Evolutionary conservation across 192 early-diverging fungal species (phyloP).

Genomic region (Oehlia diaphana): DNA sequence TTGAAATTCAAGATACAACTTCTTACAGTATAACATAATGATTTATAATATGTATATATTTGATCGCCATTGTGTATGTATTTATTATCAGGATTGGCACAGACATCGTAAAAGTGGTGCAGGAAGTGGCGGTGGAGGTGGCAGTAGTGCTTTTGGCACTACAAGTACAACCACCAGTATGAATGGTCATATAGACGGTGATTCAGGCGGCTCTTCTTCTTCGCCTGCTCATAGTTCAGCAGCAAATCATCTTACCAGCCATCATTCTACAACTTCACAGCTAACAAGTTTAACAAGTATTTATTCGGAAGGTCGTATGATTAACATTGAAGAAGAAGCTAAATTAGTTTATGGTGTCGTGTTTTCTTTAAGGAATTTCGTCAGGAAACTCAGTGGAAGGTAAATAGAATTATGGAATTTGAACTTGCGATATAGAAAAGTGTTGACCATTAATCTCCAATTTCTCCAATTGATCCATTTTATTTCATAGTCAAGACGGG

Average conservation of each 20-base stretch:
- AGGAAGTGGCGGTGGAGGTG: conserved; percentile 29
- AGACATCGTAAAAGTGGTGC: conserved; percentile 39
- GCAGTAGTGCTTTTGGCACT: conserved; percentile 33
- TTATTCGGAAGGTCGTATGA: conserved; percentile 48
- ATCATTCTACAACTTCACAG: conserved; percentile 25
- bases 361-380: conserved; percentile 83
- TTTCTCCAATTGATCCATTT: conserved; percentile 13
- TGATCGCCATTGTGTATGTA: conserved; percentile 88
- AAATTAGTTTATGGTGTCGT: conserved; percentile 98
- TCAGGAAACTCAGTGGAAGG: conserved; percentile 70
- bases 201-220: conserved; percentile 31
- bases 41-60: conserved; percentile 93
- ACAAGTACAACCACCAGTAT: conserved; percentile 41
- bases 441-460: not conserved
- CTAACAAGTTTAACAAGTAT: conserved; percentile 30
- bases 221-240: conserved; percentile 21
- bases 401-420: conserved; percentile 11
- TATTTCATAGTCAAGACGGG: conserved; percentile 53
- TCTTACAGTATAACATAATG: conserved; percentile 34
- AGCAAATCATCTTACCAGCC: conserved; percentile 33
- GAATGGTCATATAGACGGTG: conserved; percentile 35
- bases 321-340: conserved; percentile 78
- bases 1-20: not conserved
- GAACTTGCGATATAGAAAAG: not conserved
- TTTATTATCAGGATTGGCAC: conserved; percentile 86